Base-by-base conservation (phyloP, 176 grass and related monocot species). In the Ensete glaucum region DNA sequence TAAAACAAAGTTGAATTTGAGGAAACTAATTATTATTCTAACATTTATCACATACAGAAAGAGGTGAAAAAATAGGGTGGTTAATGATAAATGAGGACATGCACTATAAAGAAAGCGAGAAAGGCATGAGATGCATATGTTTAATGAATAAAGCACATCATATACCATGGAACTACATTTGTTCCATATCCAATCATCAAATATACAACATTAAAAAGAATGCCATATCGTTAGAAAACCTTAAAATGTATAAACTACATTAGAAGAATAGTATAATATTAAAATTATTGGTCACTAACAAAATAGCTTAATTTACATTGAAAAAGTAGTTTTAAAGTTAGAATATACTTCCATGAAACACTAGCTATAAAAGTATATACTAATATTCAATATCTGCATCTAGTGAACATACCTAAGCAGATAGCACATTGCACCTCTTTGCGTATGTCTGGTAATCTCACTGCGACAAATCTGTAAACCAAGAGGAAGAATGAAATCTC, bases 391-490 rank as follows among this genome's bases (percentile, higher is more conserved):
- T 67, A 1, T 62, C 17, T 34, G 16, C 25, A 67, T 48, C 16
- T 15, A 34, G 27, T 9, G 65, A 25, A 1, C 13, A 43, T 70
- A 70, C 67, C 67, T 70, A 70, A 51, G 48, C 67, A 70, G 16
- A 70, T 70, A 50, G 67, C 17, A 17, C 67, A 70, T 11, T 70
- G 67, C 48, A 70, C 67, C 67, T 70, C 67, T 52, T 70, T 70
- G 48, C 48, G 67, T 70, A 70, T 70, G 67, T 70, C 67, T 51
- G 48, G 43, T 51, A 70, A 52, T 52, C 48, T 70, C 67, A 70
- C 67, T 50, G 51, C 0, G 48, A 70, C 29, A 52, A 51, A 70
- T 51, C 67, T 70, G 67, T 70, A 70, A 50, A 70, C 67, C 67
- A 50, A 51, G 67, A 21, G 48, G 8, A 51, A 70, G 9, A 70